Percentiles rank a stretch among this genome's conserved stretches.
phyloP scores from a whole-genome alignment of 2,329 filamentous ascomycete species.

The Trichoderma endophyticum region DNA sequence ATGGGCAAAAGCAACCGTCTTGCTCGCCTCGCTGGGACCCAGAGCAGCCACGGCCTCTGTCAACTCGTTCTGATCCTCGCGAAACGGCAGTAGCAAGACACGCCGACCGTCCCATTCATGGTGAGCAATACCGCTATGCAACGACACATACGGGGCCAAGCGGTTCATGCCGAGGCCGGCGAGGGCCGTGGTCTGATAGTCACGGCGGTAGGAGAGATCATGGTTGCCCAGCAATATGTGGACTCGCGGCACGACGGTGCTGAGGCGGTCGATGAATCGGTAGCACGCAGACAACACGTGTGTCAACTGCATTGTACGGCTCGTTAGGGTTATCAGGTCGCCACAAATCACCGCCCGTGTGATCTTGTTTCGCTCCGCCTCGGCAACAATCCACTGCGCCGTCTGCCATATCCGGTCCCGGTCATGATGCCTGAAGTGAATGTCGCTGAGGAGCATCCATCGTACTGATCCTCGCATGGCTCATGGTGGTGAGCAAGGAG shows the following conservation, averaged over 20 bases:
- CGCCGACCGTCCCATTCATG: slow-evolving; percentile 24
- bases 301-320: slow-evolving; percentile 21
- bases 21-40: slow-evolving; percentile 10
- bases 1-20: slow-evolving; percentile 26
- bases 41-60: slow-evolving; percentile 21
- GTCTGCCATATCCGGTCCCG: slow-evolving; percentile 22
- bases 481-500: neutral
- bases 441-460: slow-evolving; percentile 26
- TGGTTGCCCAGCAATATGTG: slow-evolving; percentile 27
- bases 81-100: slow-evolving; percentile 24
- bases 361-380: slow-evolving; percentile 21
- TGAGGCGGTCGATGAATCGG: slow-evolving; percentile 22
- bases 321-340: slow-evolving; percentile 25
- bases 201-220: slow-evolving; percentile 26
- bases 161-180: slow-evolving; percentile 22
- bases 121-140: slow-evolving; percentile 20
- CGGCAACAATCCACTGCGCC: slow-evolving; percentile 23
- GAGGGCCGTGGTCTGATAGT: slow-evolving; percentile 26
- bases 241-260: slow-evolving; percentile 20
- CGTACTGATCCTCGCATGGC: neutral
- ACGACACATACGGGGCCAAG: slow-evolving; percentile 20
- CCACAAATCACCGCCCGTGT: slow-evolving; percentile 23
- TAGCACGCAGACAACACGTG: slow-evolving; percentile 23
- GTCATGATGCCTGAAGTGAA: slow-evolving; percentile 24
- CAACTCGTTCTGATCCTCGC: slow-evolving; percentile 25